phyloP scores from a whole-genome alignment of 2,329 filamentous ascomycete species.

The Diplodia sapinea region DNA sequence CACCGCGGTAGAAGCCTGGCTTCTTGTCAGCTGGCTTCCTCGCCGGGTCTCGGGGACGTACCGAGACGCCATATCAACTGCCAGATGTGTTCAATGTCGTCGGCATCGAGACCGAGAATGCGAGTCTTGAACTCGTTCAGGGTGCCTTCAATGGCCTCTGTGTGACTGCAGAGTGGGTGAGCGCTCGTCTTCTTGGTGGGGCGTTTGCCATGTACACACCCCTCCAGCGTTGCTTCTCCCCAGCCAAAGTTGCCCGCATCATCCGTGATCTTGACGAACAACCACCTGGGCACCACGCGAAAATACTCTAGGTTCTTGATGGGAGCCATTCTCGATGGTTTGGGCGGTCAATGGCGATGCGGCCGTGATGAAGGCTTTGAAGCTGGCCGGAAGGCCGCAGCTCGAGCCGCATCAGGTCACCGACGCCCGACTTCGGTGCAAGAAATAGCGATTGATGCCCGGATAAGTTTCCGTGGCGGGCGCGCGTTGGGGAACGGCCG shows the following conservation, averaged over 20 bases:
- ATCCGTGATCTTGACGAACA: conserved; percentile 78
- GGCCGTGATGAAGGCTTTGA: background rate
- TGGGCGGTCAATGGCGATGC: background rate
- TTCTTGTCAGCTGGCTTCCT: background rate
- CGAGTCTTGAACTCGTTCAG: conserved; percentile 69
- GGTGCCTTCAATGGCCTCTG: conserved; percentile 74
- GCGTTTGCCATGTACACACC: too few relatives aligned
- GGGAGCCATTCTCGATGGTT: conserved; percentile 58
- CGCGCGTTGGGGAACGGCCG: conserved; percentile 6
- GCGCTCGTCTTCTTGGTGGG: too few relatives aligned
- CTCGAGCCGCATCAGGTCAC: conserved; percentile 10
- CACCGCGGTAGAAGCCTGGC: conserved; percentile 74
- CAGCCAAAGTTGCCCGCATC: conserved; percentile 69
- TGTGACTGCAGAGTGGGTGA: conserved; percentile 52
- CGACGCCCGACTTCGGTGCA: conserved; percentile 20
- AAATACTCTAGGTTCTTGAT: conserved; percentile 75
- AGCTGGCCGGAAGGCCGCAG: background rate
- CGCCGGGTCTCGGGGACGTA: conserved; percentile 38
- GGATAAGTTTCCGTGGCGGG: conserved; percentile 23
- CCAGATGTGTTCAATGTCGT: conserved; percentile 83
- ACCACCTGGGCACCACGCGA: conserved; percentile 74
- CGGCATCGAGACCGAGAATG: conserved; percentile 71
- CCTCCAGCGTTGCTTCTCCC: conserved; percentile 77
- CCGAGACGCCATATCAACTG: conserved; percentile 68
- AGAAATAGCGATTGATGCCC: background rate